Evolutionary conservation across 345 rosid genomes (phyloP), one percentile per base, ranked within the genome.

Genomic region (Raphanus sativus): DNA sequence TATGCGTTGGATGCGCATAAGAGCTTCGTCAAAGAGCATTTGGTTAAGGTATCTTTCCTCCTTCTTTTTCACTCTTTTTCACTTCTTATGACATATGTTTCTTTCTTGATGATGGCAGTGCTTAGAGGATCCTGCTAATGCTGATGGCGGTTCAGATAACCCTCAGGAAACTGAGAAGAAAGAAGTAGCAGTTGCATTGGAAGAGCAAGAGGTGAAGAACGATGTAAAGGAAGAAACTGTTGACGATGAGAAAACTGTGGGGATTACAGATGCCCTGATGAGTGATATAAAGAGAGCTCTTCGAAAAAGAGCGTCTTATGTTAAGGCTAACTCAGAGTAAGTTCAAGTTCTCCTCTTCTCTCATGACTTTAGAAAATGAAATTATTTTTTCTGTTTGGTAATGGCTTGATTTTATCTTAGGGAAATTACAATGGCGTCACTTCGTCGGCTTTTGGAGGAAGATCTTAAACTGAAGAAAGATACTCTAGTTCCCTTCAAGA

Each of bases 401-500:
- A 62, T 60, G 5, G 13, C 6, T 50, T 33, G 4, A 7, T 34
- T 69, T 50, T 62, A 2, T 34, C 60, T 65, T 85, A 94, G 97
- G 65, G 63, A 82, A 73, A 76, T 92, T 73, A 87, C 98, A 15
- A 85, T 95, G 97, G 90, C 86, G 60, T 87, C 87, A 71, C 89
- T 89, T 71, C 96, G 97, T 73, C 85, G 98, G 30, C 86, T 88
- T 65, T 79, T 92, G 81, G 99, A 95, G 86, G 83, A 85, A 80
- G 99, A 95, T 85, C 92, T 95, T 78, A 73, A 84, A 63, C 85
- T 92, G 42, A 88, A 86, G 48, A 86, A 87, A 65, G 8, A 48
- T 84, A 34, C 84, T 38, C 94, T 95, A 77, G 98, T 91, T 81
- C 83, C 87, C 15, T 83, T 70, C 77, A 95, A 92, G 86, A 84